Conservation (phyloP, 345 rosid genomes). For the Euphorbia peplus region DNA sequence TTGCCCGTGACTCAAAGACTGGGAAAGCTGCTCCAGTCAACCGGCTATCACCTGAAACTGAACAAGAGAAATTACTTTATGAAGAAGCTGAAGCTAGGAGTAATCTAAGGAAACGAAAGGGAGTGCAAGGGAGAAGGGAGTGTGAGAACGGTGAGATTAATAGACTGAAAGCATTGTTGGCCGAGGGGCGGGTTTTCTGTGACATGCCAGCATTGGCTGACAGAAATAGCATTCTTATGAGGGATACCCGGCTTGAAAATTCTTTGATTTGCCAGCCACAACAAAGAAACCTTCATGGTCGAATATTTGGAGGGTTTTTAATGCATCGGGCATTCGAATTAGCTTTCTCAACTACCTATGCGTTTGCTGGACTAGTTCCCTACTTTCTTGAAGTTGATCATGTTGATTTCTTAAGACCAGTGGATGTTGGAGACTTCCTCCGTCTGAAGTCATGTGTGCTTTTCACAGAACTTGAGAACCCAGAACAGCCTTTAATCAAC, state of each 20-base stretch:
- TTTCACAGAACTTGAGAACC: conserved; percentile 62
- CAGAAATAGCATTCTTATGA: conserved; percentile 74
- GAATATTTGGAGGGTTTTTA: conserved; percentile 76
- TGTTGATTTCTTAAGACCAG: conserved; percentile 81
- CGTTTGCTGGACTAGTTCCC: conserved; percentile 75
- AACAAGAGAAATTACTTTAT: conserved; percentile 50
- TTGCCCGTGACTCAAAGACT: conserved; percentile 77
- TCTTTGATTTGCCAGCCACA: conserved; percentile 84
- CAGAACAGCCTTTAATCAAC: conserved; percentile 65
- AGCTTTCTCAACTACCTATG: conserved; percentile 87
- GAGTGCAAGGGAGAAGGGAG: conserved; percentile 48
- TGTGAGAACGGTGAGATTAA: conserved; percentile 39
- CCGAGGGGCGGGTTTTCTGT: conserved; percentile 75
- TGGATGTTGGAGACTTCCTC: conserved; percentile 80
- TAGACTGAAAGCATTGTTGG: conserved; percentile 49
- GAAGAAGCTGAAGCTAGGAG: conserved; percentile 78
- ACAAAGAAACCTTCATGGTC: conserved; percentile 75
- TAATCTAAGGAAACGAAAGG: conserved; percentile 55
- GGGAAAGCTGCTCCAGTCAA: conserved; percentile 75
- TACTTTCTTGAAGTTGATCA: conserved; percentile 84
- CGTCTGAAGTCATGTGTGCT: conserved; percentile 74
- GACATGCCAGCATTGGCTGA: conserved; percentile 87
- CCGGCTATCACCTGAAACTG: conserved; percentile 65
- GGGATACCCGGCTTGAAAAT: conserved; percentile 64
- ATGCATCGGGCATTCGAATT: conserved; percentile 83